Evolutionary conservation across 2,329 filamentous ascomycete species (phyloP), one percentile per base, ranked within the genome.

Genomic region (Neonectria sp.): DNA sequence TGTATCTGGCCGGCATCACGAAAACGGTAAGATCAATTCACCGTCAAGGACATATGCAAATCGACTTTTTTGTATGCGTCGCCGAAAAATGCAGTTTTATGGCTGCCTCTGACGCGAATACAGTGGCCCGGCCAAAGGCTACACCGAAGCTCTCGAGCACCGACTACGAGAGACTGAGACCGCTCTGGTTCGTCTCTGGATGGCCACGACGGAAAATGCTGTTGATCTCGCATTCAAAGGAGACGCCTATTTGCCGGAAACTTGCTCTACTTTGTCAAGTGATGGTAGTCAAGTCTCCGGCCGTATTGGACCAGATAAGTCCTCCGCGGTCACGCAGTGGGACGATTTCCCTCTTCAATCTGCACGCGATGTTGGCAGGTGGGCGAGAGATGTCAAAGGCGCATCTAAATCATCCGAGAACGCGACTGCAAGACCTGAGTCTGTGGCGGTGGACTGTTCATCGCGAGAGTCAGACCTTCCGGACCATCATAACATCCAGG

Each of bases 51-150:
- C 17, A 9, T n/a, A 12, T 24, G 1, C 17, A n/a, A 17, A 3
- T 11, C 21, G 2, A 29, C 0, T n/a, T 51, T 51, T 31, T 4
- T 29, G 1, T 17, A 29, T 5, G 8, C 3, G 27, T 33, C 15
- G 6, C 3, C 9, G 11, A 4, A 17, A 21, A 21, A 21, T 21
- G 11, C 4, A 33, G 17, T 52, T 9, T 9, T 13, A 15, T 4
- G 6, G 17, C 17, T 31, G 11, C 6, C 6, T n/a, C 40, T 63
- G 43, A 63, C 31, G 21, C 21, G 3, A 11, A 15, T 8, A 13
- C 8, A 84, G 83, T 57, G 83, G 83, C 2, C 83, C 83, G 7
- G 79, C 82, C n/a, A 85, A 84, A 67, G 83, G 83, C 8, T 84
- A 85, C 58, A 78, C 82, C 21, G 83, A 84, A 72, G 79, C 81